These are phyloP conservation scores for Candida awuae DNA, from an alignment of 805 yeast genomes.

Conservation along the genomic window DNA sequence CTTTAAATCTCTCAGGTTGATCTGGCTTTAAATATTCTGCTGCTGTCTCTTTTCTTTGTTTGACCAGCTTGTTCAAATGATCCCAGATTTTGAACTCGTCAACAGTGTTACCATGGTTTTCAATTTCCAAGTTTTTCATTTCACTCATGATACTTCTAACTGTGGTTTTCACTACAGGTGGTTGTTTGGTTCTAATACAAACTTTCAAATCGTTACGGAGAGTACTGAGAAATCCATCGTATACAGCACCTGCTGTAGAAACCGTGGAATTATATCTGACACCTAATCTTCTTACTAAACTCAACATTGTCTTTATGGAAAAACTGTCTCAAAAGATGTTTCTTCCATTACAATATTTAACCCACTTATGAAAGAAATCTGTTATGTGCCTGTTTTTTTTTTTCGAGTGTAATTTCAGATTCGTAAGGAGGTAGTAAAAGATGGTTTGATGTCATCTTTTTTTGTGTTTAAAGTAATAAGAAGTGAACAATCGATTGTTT, in stretches of 20 bases:
- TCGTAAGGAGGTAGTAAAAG: too few species aligned
- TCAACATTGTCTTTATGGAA: too few species aligned
- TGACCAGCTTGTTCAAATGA: conserved; percentile 31
- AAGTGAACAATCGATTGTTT: too few species aligned
- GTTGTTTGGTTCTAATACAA: conserved; percentile 29
- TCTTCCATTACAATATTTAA: too few species aligned
- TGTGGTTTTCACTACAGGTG: conserved; percentile 32
- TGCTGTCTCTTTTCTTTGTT: conserved; percentile 34
- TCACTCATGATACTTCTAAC: conserved; percentile 33
- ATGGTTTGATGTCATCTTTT: too few species aligned
- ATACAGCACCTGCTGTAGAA: conserved; percentile 14
- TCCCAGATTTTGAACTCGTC: conserved; percentile 29
- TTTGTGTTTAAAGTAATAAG: too few species aligned
- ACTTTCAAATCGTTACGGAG: conserved; percentile 29
- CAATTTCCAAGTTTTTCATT: conserved; percentile 33
- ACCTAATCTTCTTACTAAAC: background rate
- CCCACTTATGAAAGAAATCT: too few species aligned
- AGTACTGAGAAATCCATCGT: conserved; percentile 20
- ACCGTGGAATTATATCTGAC: conserved; percentile 24
- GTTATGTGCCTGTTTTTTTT: too few species aligned
- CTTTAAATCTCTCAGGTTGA: conserved; percentile 35
- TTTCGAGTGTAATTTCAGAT: too few species aligned
- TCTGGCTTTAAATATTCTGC: conserved; percentile 31
- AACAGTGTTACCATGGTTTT: conserved; percentile 20
- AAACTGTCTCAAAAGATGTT: too few species aligned